Evolutionary conservation across 1,139 yeast species (phyloP).

Genomic region (Protomyces lactucae-debilis): DNA sequence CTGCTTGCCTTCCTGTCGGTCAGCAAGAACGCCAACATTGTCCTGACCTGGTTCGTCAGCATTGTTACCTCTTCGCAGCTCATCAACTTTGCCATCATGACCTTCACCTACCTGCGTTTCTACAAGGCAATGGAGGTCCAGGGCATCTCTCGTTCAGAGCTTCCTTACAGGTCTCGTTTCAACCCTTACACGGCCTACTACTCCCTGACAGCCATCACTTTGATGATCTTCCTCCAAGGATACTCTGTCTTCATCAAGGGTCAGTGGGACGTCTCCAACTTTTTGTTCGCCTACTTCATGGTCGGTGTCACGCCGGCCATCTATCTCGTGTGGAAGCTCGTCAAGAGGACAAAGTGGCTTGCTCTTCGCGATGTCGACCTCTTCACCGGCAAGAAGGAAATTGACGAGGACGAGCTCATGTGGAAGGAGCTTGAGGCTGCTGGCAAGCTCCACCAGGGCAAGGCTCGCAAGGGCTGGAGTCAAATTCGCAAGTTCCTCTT

Average conservation of each 20-base stretch:
- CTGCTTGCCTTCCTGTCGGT: constrained; percentile 62
- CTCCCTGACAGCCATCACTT: constrained; percentile 47
- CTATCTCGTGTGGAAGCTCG: constrained; percentile 38
- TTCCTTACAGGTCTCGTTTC: constrained; percentile 45
- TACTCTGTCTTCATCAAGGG: constrained; percentile 52
- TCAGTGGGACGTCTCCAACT: constrained; percentile 58
- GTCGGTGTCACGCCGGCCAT: constrained; percentile 52
- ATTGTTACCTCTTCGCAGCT: constrained; percentile 60
- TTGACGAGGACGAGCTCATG: constrained; percentile 24
- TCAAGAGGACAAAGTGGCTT: constrained; percentile 16
- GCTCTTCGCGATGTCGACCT: constrained; percentile 11
- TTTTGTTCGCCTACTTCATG: constrained; percentile 39
- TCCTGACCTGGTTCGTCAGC: constrained; percentile 79
- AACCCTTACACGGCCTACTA: constrained; percentile 53
- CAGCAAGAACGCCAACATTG: constrained; percentile 59
- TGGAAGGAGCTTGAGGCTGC: constrained; percentile 18
- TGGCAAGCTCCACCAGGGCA: constrained; percentile 15
- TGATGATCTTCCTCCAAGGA: constrained; percentile 63
- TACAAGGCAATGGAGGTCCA: constrained; percentile 32
- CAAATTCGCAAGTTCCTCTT: constrained; percentile 19
- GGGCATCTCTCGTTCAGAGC: constrained; percentile 29
- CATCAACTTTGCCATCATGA: constrained; percentile 50
- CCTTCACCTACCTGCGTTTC: constrained; percentile 42
- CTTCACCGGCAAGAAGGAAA: constrained; percentile 24
- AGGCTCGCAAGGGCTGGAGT: constrained; percentile 8